Evolutionary conservation across 352 stramenopile species (phyloP).

Genomic region (Pythium phragmiticola): DNA sequence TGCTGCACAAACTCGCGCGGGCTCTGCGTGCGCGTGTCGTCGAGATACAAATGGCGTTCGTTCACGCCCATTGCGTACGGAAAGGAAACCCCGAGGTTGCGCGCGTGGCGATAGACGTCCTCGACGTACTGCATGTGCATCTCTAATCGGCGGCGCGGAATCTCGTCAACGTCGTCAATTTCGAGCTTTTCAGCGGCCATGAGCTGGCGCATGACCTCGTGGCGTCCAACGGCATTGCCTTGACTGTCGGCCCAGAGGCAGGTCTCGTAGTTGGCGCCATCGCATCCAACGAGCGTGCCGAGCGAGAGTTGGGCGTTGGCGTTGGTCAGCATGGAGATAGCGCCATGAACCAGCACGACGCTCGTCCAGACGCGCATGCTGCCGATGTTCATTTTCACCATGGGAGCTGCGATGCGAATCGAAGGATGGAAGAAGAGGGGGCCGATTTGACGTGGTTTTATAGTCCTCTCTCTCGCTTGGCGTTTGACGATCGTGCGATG

Average conservation of each 20-base stretch:
- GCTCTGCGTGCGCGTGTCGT: conserved; percentile 29
- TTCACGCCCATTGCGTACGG: conserved; percentile 70
- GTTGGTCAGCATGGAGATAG: not conserved
- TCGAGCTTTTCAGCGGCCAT: conserved; percentile 44
- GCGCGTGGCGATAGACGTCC: conserved; percentile 55
- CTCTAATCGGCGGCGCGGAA: conserved; percentile 52
- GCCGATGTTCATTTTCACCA: conserved; percentile 15
- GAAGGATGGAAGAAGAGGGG: conserved; percentile 2
- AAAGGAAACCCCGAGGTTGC: conserved; percentile 39
- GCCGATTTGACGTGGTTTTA: not conserved
- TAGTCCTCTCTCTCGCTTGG: not conserved
- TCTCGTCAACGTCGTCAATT: conserved; percentile 21
- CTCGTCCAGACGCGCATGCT: conserved; percentile 10
- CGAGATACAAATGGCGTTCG: conserved; percentile 58
- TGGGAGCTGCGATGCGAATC: conserved; percentile 7
- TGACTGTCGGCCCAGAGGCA: conserved; percentile 61
- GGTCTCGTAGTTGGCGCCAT: conserved; percentile 14
- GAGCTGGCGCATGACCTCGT: conserved; percentile 62
- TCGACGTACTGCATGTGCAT: conserved; percentile 67
- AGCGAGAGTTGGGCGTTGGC: conserved; percentile 33
- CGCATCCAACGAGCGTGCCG: conserved; percentile 58
- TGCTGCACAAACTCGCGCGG: conserved; percentile 62
- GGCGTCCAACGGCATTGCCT: conserved; percentile 33
- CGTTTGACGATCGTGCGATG: conserved; percentile 8
- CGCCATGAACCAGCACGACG: conserved; percentile 14